A percentile compares a stretch with the other conserved stretches of the same genome.
Evolutionary conservation across 306 rosid genomes (phyloP).

Genomic region (Mimosa pudica): DNA sequence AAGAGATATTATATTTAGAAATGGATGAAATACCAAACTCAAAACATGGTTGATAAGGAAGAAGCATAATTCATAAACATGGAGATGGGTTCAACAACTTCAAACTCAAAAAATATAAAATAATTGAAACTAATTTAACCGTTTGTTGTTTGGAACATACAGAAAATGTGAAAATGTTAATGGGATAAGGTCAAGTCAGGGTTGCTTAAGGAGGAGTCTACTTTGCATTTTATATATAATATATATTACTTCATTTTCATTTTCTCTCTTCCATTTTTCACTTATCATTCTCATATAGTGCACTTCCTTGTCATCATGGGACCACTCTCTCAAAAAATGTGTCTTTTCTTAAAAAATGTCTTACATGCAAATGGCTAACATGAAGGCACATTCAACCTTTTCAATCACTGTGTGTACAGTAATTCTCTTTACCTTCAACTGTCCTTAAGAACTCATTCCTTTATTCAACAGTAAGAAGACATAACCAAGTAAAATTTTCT

Average conservation of each 20-base stretch:
- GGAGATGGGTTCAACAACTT: too few species aligned
- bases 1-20: too few species aligned
- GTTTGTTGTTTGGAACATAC: conserved; percentile 35
- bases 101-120: too few species aligned
- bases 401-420: conserved; percentile 9
- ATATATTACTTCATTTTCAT: conserved; percentile 6
- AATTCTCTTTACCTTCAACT: conserved; percentile 27
- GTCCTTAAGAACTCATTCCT: not conserved
- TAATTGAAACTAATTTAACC: conserved; percentile 3
- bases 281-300: conserved; percentile 30
- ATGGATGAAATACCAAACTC: too few species aligned
- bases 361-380: conserved; percentile 53
- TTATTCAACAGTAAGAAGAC: conserved; percentile 5
- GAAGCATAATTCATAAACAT: too few species aligned
- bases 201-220: conserved; percentile 51
- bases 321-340: conserved; percentile 21
- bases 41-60: too few species aligned
- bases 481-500: conserved; percentile 7
- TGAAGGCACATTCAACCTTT: conserved; percentile 36
- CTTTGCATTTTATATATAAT: not conserved
- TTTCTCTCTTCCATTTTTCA: conserved; percentile 34
- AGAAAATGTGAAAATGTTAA: conserved; percentile 29
- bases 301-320: conserved; percentile 65
- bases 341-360: conserved; percentile 50
- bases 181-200: conserved; percentile 41